Percentiles rank a stretch among this genome's conserved stretches.
These are phyloP conservation scores for Trypanosoma rangeli DNA, from an alignment of 208 protist species.

Conservation along the genomic window DNA sequence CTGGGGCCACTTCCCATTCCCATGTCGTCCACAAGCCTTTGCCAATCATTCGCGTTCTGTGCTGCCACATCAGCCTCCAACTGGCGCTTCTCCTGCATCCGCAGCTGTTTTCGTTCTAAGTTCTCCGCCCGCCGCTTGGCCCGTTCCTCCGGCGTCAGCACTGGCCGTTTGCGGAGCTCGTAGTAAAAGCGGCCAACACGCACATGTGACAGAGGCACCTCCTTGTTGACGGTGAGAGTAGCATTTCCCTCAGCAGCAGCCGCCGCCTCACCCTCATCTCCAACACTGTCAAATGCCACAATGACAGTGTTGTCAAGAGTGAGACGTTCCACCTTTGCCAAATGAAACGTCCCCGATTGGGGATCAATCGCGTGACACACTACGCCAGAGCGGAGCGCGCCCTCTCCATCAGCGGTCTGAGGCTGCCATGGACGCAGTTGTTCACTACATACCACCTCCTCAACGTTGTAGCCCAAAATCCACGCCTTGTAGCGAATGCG, in stretches of 20 bases:
- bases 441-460: conserved; percentile 61
- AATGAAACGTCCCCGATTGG: conserved; percentile 32
- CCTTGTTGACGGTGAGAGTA: conserved; percentile 7
- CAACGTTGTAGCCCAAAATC: conserved; percentile 76
- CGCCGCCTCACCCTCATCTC: conserved; percentile 10
- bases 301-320: conserved; percentile 66
- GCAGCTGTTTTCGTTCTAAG: conserved; percentile 47
- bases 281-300: conserved; percentile 34
- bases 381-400: conserved; percentile 42
- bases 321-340: conserved; percentile 60
- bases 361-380: conserved; percentile 74
- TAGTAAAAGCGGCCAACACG: conserved; percentile 56
- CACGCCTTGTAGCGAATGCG: conserved; percentile 55
- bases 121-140: conserved; percentile 42
- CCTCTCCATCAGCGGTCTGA: conserved; percentile 20
- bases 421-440: conserved; percentile 58
- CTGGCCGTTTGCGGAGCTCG: conserved; percentile 42
- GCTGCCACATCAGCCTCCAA: conserved; percentile 42
- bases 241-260: not conserved
- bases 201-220: conserved; percentile 75
- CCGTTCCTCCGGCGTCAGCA: conserved; percentile 51
- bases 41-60: conserved; percentile 75
- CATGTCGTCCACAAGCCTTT: conserved; percentile 61
- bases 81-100: conserved; percentile 41
- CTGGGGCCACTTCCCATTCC: conserved; percentile 20